These are phyloP conservation scores for Phycomyces blakesleeanus DNA, from an alignment of 192 early-diverging fungal genomes.

Conservation along the genomic window DNA sequence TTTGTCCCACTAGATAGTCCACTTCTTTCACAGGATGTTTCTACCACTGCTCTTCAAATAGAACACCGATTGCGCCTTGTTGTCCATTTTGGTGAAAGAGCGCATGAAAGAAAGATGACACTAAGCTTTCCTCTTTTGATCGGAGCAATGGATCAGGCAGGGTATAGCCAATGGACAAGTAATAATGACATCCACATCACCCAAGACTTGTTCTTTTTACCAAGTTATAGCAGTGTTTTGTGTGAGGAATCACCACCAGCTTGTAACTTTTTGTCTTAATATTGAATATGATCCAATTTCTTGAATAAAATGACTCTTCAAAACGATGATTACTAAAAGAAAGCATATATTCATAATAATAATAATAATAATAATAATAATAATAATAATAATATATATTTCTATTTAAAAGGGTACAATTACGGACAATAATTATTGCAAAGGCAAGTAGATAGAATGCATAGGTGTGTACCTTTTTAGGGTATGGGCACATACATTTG, in stretches of 20 bases:
- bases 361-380: too few relatives aligned
- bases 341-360: too few relatives aligned
- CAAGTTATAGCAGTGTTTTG: background rate
- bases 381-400: too few relatives aligned
- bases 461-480: too few relatives aligned
- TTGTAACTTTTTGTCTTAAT: background rate
- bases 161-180: background rate
- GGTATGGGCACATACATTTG: too few relatives aligned
- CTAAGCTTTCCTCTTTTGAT: background rate
- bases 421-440: too few relatives aligned
- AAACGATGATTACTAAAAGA: too few relatives aligned
- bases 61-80: background rate
- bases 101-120: slow-evolving; percentile 1
- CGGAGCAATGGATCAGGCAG: background rate
- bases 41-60: background rate
- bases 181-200: background rate
- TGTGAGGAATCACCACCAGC: background rate
- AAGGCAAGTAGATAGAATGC: too few relatives aligned
- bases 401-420: too few relatives aligned
- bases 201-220: background rate
- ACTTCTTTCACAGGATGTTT: background rate
- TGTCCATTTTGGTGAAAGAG: background rate
- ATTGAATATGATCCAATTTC: too few relatives aligned
- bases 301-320: too few relatives aligned
- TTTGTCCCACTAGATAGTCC: background rate